Conservation (phyloP, 148 eudicot genomes). For the Silene conica region DNA sequence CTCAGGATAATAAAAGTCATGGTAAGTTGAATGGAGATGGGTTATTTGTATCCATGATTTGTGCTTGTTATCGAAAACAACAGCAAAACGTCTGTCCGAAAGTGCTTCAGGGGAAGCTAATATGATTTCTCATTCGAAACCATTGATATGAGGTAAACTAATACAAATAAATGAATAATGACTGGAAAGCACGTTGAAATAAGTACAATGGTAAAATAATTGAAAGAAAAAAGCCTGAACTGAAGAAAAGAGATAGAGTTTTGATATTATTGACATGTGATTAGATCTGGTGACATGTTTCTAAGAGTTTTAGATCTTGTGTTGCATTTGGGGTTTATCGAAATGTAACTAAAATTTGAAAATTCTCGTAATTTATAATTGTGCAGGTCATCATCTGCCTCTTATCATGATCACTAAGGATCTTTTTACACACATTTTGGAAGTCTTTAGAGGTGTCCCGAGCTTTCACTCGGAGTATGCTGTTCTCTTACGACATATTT, state of each 20-base stretch:
- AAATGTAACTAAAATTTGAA: neutral
- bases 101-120: too few species aligned
- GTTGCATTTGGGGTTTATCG: neutral
- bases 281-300: neutral
- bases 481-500: constrained; percentile 65
- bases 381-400: constrained; percentile 52
- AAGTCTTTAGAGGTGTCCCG: constrained; percentile 70
- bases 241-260: neutral
- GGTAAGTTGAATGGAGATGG: constrained; percentile 37
- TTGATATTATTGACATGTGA: neutral
- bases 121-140: too few species aligned
- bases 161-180: too few species aligned
- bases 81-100: neutral
- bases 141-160: neutral
- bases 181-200: neutral
- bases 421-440: constrained; percentile 75
- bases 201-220: neutral
- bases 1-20: constrained; percentile 52
- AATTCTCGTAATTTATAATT: neutral
- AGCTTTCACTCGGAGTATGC: constrained; percentile 90
- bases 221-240: neutral
- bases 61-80: neutral
- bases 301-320: neutral
- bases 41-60: neutral
- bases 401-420: constrained; percentile 64